These are phyloP conservation scores for Suillus paluster DNA, from an alignment of 768 basidiomycete species.

Conservation along the genomic window DNA sequence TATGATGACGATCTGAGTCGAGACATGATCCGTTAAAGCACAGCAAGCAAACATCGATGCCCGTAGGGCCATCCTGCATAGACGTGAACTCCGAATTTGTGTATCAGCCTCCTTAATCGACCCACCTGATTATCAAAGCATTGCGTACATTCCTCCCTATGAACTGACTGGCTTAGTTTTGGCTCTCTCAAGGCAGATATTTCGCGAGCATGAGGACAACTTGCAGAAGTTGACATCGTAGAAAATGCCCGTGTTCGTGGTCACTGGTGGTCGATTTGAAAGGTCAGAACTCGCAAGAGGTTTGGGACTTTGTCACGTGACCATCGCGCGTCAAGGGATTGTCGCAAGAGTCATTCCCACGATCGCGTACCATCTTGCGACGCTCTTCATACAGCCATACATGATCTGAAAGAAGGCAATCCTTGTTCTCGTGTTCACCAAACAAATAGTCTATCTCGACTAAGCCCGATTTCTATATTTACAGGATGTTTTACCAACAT, in stretches of 20 bases:
- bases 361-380: not conserved
- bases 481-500: not conserved
- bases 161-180: slow-evolving; percentile 69
- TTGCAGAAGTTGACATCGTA: slow-evolving; percentile 25
- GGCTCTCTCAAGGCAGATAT: slow-evolving; percentile 59
- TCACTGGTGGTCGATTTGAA: slow-evolving; percentile 6
- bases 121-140: slow-evolving; percentile 93
- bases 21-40: slow-evolving; percentile 97
- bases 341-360: not conserved
- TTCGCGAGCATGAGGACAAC: slow-evolving; percentile 58
- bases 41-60: slow-evolving; percentile 85
- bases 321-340: not conserved
- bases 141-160: slow-evolving; percentile 95
- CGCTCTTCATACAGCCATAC: too few species aligned
- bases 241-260: not conserved
- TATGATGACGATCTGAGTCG: slow-evolving; percentile 65
- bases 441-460: not conserved
- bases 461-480: not conserved
- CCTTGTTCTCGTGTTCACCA: too few species aligned
- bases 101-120: slow-evolving; percentile 12
- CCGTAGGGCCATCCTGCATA: slow-evolving; percentile 67
- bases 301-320: not conserved
- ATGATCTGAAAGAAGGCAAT: too few species aligned
- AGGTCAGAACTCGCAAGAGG: not conserved
- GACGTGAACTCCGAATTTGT: not conserved